These are phyloP conservation scores for Pyricularia sp. DNA, from an alignment of 2,329 filamentous ascomycete genomes.

Conservation along the genomic window DNA sequence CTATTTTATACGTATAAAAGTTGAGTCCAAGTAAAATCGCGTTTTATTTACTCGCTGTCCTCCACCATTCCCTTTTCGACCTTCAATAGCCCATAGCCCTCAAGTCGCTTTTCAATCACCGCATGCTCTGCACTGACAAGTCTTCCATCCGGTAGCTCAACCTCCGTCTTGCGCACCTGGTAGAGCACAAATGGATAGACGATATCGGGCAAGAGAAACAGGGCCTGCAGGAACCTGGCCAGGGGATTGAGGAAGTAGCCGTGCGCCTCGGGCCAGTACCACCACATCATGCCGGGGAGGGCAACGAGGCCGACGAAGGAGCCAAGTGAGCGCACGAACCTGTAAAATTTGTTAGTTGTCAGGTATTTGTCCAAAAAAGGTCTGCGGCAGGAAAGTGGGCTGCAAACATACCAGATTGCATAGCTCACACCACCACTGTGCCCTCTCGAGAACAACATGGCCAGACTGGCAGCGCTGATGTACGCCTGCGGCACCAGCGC, in stretches of 20 bases:
- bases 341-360: constrained; percentile 12
- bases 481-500: constrained; percentile 33
- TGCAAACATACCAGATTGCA: constrained; percentile 32
- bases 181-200: constrained; percentile 32
- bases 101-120: background rate
- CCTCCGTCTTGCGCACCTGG: constrained; percentile 28
- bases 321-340: constrained; percentile 33
- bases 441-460: constrained; percentile 33
- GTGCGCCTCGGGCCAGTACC: constrained; percentile 41
- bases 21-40: too few relatives aligned
- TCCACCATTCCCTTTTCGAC: background rate
- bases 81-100: background rate
- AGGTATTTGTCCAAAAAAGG: too few relatives aligned
- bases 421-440: constrained; percentile 39
- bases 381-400: background rate
- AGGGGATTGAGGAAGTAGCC: constrained; percentile 34
- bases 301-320: constrained; percentile 30
- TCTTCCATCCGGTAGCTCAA: constrained; percentile 25
- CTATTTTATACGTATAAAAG: too few relatives aligned
- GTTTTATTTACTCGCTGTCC: background rate
- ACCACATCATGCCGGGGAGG: constrained; percentile 32
- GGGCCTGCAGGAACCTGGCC: constrained; percentile 29
- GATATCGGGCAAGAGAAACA: constrained; percentile 30
- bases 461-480: constrained; percentile 27
- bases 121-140: constrained; percentile 3